Evolutionary conservation across 1,139 yeast genomes (phyloP).

Genomic region (Kodamaea derodonti): DNA sequence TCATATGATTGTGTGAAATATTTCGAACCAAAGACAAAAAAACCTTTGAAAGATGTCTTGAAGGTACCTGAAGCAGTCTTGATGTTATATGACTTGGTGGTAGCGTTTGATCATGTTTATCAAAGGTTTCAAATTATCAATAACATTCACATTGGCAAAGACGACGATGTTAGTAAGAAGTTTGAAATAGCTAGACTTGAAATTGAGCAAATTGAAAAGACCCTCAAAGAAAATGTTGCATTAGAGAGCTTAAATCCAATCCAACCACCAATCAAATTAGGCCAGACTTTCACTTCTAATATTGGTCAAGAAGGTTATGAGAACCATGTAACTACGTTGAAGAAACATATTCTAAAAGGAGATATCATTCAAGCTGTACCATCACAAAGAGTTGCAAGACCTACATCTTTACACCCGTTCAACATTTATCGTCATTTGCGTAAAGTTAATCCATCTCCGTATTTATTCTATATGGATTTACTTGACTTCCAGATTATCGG

Average conservation of each 20-base stretch:
- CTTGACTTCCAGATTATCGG: constrained; percentile 92
- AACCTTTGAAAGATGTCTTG: constrained; percentile 72
- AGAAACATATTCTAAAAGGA: constrained; percentile 80
- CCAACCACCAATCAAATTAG: constrained; percentile 66
- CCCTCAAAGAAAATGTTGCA: constrained; percentile 33
- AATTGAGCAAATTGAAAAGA: constrained; percentile 54
- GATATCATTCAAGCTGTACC: constrained; percentile 98
- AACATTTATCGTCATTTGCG: constrained; percentile 91
- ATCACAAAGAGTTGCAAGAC: constrained; percentile 92
- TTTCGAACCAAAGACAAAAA: constrained; percentile 84
- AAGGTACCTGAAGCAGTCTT: constrained; percentile 86
- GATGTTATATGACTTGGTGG: constrained; percentile 85
- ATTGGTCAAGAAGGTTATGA: constrained; percentile 94
- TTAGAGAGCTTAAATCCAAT: constrained; percentile 37
- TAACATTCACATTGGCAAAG: constrained; percentile 51
- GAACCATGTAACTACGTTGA: constrained; percentile 66
- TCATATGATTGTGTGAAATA: constrained; percentile 95
- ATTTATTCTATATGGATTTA: constrained; percentile 88
- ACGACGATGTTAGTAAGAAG: constrained; percentile 38
- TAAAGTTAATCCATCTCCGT: constrained; percentile 96
- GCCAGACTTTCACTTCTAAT: constrained; percentile 74
- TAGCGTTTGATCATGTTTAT: constrained; percentile 91
- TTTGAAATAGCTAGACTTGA: constrained; percentile 54
- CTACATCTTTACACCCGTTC: constrained; percentile 92
- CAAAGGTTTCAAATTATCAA: constrained; percentile 88